Evolutionary conservation across 768 basidiomycete genomes (phyloP), one percentile per base, ranked within the genome.

Genomic region (Sistotremastrum niveocremeum): DNA sequence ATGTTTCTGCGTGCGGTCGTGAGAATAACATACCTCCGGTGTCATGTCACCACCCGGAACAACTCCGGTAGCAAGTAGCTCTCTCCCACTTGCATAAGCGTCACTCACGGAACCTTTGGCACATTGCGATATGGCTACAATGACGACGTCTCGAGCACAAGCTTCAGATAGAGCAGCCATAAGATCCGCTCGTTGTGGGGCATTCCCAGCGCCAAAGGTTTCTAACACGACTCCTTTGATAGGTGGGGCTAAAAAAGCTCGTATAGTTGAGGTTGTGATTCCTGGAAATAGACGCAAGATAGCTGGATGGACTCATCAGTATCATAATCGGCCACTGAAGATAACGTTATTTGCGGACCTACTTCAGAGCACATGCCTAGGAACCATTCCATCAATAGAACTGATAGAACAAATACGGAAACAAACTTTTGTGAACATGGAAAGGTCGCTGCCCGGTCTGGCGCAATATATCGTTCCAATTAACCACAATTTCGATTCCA

Each of bases 101-200:
- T 83, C 79, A 6, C 81, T 83, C 6, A 97, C 91, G 4, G 81
- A 72, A 6, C 93, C 93, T 59, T 81, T 89, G 10, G 77, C 57
- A 57, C 93, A 95, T 56, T 97, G 93, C 0, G 88, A 81, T 42
- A 95, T 90, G 7, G 90, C 87, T 36, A 97, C 88, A 41, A 97
- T 76, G 44, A 94, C 77, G 2, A 93, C 73, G 7, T 86, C 89
- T 1, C 82, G 74, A 46, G 81, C 76, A 51, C 84, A 86, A 2
- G 91, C 89, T 46, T 84, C 79, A 51, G 77, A 79, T 47, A 95
- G 68, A 1, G 77, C 81, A n/a, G 71, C 60, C 57, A 85, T 72
- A 12, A 95, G 63, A 52, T 90, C 89, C 41, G 70, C 49, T 8
- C 85, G 73, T 54, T 88, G 81, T 0, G 93, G 90, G 7, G 89